Evolutionary conservation across 2,329 filamentous ascomycete species (phyloP), one percentile per base, ranked within the genome.

Genomic region (Chaetothyriales sp.): DNA sequence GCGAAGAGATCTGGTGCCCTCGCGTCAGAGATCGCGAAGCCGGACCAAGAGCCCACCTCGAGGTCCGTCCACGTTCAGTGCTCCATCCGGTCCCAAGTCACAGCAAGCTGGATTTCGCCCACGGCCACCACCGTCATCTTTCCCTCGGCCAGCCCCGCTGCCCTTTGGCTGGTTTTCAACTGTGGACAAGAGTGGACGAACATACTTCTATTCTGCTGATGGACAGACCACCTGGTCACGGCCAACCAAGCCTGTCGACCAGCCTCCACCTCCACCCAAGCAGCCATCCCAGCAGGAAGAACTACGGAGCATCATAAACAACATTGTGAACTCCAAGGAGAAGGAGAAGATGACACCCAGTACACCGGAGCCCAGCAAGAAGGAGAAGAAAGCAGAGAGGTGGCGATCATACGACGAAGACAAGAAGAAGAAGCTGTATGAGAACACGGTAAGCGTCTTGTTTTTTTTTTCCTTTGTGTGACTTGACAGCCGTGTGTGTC

Each of bases 381-480:
- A 83, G 25, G 67, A 68, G 32, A 66, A 64, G 55, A 70, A 65
- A 53, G 65, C 66, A 53, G 72, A 73, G 44, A 73, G 74, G 46
- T 73, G 73, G 59, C 74, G 71, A 61, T 73, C 68, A 48, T 70
- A 71, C 53, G 66, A 68, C 50, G 65, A 73, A 58, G 89, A 95
- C 57, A 95, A 95, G 68, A 86, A 92, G 68, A 93, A 88, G 78
- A 95, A 87, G 70, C 75, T 95, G 2, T 96, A 95, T 61, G 89
- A 95, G 66, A 89, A 89, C 63, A 94, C 88, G 48, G 87, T 93
- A 74, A 66, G 85, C 72, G 25, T 44, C 49, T 43, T 45, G 47
- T 6, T 43, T 44, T 20, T 43, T 44, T 26, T n/a, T n/a, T 25
- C 22, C 22, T 25, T 3, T 6, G 22, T 3, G 12, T 42, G 19